Conservation (phyloP, 768 basidiomycete genomes). For the Tremella yokohamensis region DNA sequence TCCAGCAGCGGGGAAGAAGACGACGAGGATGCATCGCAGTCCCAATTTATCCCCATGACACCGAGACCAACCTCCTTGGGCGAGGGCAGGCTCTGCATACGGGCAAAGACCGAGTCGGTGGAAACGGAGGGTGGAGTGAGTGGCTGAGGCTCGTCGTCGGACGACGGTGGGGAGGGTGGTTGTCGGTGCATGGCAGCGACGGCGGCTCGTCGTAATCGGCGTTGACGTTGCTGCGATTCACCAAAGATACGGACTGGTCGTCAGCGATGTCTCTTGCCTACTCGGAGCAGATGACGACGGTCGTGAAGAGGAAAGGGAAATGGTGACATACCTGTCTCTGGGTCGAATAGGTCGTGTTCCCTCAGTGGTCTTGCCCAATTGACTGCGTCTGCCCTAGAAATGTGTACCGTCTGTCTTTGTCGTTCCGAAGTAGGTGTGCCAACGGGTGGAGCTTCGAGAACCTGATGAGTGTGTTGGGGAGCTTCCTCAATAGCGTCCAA, state of each 20-base stretch:
- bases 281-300: not conserved
- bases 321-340: not conserved
- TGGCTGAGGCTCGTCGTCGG: slow-evolving; percentile 28
- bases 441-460: not conserved
- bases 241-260: slow-evolving; percentile 33
- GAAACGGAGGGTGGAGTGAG: slow-evolving; percentile 15
- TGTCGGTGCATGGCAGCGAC: slow-evolving; percentile 10
- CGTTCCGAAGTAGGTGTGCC: not conserved
- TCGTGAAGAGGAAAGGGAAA: not conserved
- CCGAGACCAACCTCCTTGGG: not conserved
- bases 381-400: not conserved
- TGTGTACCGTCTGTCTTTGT: slow-evolving; percentile 10
- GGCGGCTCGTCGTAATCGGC: slow-evolving; percentile 21
- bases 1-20: slow-evolving; percentile 26
- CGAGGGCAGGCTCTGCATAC: not conserved
- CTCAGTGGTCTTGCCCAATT: slow-evolving; percentile 30
- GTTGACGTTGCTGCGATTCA: slow-evolving; percentile 24
- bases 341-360: not conserved
- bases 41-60: no score
- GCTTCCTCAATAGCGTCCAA: no score
- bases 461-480: no score
- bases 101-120: slow-evolving; percentile 8
- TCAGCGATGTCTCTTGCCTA: not conserved
- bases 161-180: slow-evolving; percentile 22
- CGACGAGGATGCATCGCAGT: not conserved